phyloP scores from a whole-genome alignment of 2,329 filamentous ascomycete genomes.

The Colletotrichum trifolii region DNA sequence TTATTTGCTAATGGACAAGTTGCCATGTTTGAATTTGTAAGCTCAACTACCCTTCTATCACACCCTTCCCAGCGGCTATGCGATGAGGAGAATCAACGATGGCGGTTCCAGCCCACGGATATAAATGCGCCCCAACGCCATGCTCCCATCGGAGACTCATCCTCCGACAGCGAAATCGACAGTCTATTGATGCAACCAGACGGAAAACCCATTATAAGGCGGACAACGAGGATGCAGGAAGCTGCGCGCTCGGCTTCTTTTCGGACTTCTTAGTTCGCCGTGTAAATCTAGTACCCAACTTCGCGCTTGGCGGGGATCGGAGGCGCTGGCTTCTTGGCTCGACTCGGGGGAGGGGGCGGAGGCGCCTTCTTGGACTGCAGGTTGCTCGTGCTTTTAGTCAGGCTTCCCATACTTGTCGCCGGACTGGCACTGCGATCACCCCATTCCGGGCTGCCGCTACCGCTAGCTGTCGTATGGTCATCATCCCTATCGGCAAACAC shows the following conservation, averaged over 20 bases:
- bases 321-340: conserved; percentile 65
- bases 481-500: conserved; percentile 59
- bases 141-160: conserved; percentile 22
- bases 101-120: conserved; percentile 35
- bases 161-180: conserved; percentile 24
- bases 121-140: conserved; percentile 36
- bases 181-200: conserved; percentile 33
- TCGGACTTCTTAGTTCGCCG: neutral
- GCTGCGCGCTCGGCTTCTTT: too few species aligned
- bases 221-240: too few species aligned
- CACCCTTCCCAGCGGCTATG: conserved; percentile 14
- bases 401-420: conserved; percentile 65
- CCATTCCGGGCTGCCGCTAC: conserved; percentile 63
- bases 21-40: conserved; percentile 23
- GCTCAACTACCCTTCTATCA: conserved; percentile 16
- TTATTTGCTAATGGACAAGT: conserved; percentile 9
- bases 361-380: conserved; percentile 52
- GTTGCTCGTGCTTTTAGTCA: conserved; percentile 56
- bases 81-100: conserved; percentile 16
- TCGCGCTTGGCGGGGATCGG: conserved; percentile 50
- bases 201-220: too few species aligned
- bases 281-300: conserved; percentile 42
- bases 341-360: conserved; percentile 58
- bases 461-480: conserved; percentile 62
- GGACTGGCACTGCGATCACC: conserved; percentile 64